Conservation (phyloP, 2,329 filamentous ascomycete species). For the Sordariomycetes sp. region DNA sequence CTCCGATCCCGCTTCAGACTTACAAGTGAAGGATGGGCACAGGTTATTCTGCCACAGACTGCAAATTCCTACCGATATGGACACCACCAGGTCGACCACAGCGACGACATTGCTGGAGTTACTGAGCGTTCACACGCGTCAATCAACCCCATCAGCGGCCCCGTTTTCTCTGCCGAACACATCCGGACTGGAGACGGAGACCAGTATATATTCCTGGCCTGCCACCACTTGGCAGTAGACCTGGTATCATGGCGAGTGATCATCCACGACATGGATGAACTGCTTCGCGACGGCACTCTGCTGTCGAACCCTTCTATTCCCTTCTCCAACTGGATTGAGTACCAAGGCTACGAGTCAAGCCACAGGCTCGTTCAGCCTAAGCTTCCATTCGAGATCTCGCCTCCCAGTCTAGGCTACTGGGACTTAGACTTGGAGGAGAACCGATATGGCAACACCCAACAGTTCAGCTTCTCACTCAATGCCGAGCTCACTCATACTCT, state of each 20-base stretch:
- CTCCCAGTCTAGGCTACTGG: slow-evolving; percentile 38
- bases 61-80: slow-evolving; percentile 32
- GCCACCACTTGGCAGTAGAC: slow-evolving; percentile 44
- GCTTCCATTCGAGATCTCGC: slow-evolving; percentile 28
- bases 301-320: slow-evolving; percentile 33
- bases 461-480: slow-evolving; percentile 31
- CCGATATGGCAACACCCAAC: slow-evolving; percentile 32
- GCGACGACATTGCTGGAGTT: slow-evolving; percentile 29
- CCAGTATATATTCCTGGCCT: slow-evolving; percentile 38
- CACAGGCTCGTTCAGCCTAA: slow-evolving; percentile 16
- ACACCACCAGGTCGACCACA: slow-evolving; percentile 28
- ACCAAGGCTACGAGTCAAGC: slow-evolving; percentile 28
- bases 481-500: slow-evolving; percentile 32
- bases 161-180: slow-evolving; percentile 40
- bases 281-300: slow-evolving; percentile 34
- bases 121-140: slow-evolving; percentile 30
- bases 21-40: slow-evolving; percentile 32
- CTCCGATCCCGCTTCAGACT: slow-evolving; percentile 35
- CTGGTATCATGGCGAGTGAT: slow-evolving; percentile 41
- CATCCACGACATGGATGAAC: slow-evolving; percentile 37
- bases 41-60: slow-evolving; percentile 29
- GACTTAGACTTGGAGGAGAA: slow-evolving; percentile 31
- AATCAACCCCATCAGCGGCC: slow-evolving; percentile 40
- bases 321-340: slow-evolving; percentile 39
- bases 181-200: slow-evolving; percentile 33